Percentiles rank a stretch among this genome's conserved stretches.
phyloP scores from a whole-genome alignment of 148 eudicot genomes.

The Dianthus caryophyllus region DNA sequence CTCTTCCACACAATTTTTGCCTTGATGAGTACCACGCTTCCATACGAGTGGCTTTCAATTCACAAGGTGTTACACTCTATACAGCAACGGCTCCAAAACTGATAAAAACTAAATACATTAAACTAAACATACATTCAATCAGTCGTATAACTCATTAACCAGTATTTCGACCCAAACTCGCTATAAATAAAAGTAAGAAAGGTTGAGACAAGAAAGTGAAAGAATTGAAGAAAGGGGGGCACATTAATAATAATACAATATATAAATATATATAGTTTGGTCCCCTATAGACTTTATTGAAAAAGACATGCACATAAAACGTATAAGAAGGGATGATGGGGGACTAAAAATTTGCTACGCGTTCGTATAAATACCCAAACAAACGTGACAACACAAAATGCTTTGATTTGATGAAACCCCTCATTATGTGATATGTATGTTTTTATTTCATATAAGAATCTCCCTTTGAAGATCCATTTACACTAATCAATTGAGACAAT shows the following conservation, averaged over 20 bases:
- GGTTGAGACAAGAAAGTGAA: not conserved
- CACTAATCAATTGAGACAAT: not conserved
- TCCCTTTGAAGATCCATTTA: not conserved
- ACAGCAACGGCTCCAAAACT: too few relatives aligned
- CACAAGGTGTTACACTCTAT: too few relatives aligned
- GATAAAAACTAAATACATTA: too few relatives aligned
- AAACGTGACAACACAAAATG: not conserved
- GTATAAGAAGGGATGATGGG: not conserved
- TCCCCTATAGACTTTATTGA: not conserved
- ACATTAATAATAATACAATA: too few relatives aligned
- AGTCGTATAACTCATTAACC: too few relatives aligned
- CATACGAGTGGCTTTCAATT: too few relatives aligned
- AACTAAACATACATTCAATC: too few relatives aligned
- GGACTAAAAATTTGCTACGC: not conserved
- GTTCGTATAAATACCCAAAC: not conserved
- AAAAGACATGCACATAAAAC: not conserved
- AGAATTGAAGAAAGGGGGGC: not conserved
- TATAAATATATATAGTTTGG: too few relatives aligned
- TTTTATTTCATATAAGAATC: not conserved
- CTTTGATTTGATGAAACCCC: not conserved
- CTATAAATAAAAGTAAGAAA: not conserved
- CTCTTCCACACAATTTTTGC: too few relatives aligned
- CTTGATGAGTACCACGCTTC: too few relatives aligned
- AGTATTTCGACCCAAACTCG: too few relatives aligned
- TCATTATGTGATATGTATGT: too few relatives aligned